phyloP scores from a whole-genome alignment of 2,329 filamentous ascomycete genomes.

The Helminthosporium solani region DNA sequence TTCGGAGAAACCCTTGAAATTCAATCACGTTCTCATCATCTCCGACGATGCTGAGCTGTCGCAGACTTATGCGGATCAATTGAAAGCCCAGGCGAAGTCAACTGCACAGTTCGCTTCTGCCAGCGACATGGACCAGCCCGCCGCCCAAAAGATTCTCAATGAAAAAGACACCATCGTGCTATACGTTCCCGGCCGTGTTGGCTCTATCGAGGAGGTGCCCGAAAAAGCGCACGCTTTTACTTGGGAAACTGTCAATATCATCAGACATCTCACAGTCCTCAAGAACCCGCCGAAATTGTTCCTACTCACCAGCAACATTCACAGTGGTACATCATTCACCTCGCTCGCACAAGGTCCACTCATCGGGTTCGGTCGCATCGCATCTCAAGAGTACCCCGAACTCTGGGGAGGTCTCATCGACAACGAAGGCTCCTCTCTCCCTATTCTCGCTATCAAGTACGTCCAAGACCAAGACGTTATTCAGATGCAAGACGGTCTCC shows the following conservation, averaged over 20 bases:
- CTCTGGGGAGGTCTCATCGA: conserved; percentile 45
- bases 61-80: conserved; percentile 17
- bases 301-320: conserved; percentile 29
- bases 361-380: conserved; percentile 43
- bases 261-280: conserved; percentile 16
- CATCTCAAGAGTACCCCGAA: conserved; percentile 44
- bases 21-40: conserved; percentile 29
- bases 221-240: conserved; percentile 17
- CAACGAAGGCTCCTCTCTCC: conserved; percentile 30
- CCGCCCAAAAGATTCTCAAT: conserved; percentile 5
- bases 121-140: conserved; percentile 10
- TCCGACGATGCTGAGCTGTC: conserved; percentile 20
- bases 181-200: conserved; percentile 16
- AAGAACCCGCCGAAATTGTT: conserved; percentile 26
- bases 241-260: conserved; percentile 21
- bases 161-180: conserved; percentile 13
- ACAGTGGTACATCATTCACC: conserved; percentile 25
- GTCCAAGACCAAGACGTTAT: conserved; percentile 42
- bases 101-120: conserved; percentile 6
- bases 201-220: conserved; percentile 8
- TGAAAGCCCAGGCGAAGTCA: conserved; percentile 9
- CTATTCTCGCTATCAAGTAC: conserved; percentile 42
- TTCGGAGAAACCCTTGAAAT: conserved; percentile 30
- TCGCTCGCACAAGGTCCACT: conserved; percentile 41
- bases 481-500: conserved; percentile 43